Base-by-base conservation (phyloP, 1,284 basidiomycete species). In the Schizopora paradoxa region DNA sequence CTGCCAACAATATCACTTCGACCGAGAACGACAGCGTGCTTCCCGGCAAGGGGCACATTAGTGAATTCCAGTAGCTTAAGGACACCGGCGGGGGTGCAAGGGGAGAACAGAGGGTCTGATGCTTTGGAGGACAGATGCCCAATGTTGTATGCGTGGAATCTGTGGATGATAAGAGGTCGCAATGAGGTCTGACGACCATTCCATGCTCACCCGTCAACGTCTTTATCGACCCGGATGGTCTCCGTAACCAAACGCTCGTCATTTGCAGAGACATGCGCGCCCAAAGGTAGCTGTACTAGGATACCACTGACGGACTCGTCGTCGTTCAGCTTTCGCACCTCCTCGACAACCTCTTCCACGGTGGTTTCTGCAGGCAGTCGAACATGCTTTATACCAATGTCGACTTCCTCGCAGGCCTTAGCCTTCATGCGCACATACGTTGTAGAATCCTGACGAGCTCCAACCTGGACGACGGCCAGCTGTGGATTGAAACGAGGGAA, bases 141-240 rank as follows among this genome's bases (percentile, higher is more conserved):
- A 56, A 99, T 98, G 69, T 99, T 99, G 67, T 97, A 95, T 5
- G 95, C 92, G 71, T 98, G 93, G 76, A 99, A 99, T 42, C 90
- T 90, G 26, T 25, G 46, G 28, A 39, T 31, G 43, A 54, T 36
- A 51, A n/a, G 21, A 27, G 2, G 33, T 32, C 13, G 42, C 14
- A 33, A 34, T 23, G 41, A 53, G 43, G 47, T 43, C 51, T 33
- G 36, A 51, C 51, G 46, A 66, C 72, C 14, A 6, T 16, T 4
- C 8, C 18, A 19, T 29, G 22, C 73, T 47, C 57, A 91, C 83
- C 95, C 96, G 66, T 99, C 96, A 49, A 99, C 89, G 59, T 99
- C 96, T 71, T 99, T 99, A 62, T 84, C 77, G 11, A 93, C 91
- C 53, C 82, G 86, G 55, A 99, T 82, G n/a, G 91, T 84, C 67